Evolutionary conservation across 177 flowering plant species (phyloP), one percentile per base, ranked within the genome.

Genomic region (Vitis hybrid): DNA sequence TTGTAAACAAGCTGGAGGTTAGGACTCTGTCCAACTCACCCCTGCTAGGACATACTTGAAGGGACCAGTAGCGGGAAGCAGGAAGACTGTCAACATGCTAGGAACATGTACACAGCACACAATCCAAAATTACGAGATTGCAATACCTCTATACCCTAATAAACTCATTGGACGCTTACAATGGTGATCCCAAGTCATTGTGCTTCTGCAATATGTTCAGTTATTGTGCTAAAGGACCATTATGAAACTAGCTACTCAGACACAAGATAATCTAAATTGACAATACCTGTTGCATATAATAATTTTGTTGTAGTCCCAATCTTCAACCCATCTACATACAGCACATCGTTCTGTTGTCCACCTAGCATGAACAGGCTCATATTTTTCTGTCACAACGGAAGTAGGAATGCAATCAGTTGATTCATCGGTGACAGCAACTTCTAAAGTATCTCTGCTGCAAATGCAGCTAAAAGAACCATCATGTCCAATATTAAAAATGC

Each of bases 341-440:
- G 99, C 99, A 88, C 98, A 96, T 53, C 99, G 82, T 71, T 96
- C 99, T 71, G 97, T 93, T 60, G 98, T 96, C 99, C 99, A 96
- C 84, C 90, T 93, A 48, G 89, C 93, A 79, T 69, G 27, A 66
- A 93, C 95, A 61, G 98, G 98, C 65, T 93, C 95, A 80, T 95
- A 90, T 65, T 81, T 86, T 75, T 88, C 98, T 93, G 88, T 57
- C 58, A 79, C 17, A 66, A 52, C 11, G 51, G 72, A 53, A 41
- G 49, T 3, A 12, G 1, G 3, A 30, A 24, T 5, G 21, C 4
- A 24, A 32, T 24, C 32, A 50, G 21, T 57, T 30, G 2, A 18
- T 32, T 4, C 35, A 6, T n/a, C 6, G 11, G 53, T 24, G 48
- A 53, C 55, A n/a, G 8, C 30, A 64, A 18, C 4, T 13, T 15